Percentiles rank a stretch among this genome's conserved stretches.
phyloP scores from a whole-genome alignment of 1,284 basidiomycete genomes.

The Ustilago xerochloae region DNA sequence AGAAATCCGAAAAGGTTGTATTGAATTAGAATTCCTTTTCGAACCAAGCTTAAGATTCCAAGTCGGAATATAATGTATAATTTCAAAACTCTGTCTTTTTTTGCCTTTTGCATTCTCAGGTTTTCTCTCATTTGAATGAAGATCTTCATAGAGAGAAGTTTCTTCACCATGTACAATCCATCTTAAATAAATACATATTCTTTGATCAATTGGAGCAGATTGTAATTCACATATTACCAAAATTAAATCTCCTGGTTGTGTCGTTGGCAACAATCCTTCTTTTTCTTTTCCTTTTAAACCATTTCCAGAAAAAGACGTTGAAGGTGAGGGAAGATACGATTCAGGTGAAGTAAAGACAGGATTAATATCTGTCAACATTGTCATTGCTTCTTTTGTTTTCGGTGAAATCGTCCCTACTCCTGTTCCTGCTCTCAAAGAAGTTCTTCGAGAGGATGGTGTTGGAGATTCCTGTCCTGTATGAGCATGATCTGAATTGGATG shows the following conservation, averaged over 20 bases:
- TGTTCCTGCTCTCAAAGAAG: not conserved
- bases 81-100: slow-evolving; percentile 27
- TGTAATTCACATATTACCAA: slow-evolving; percentile 47
- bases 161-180: slow-evolving; percentile 52
- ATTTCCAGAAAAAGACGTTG: not conserved
- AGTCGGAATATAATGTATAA: slow-evolving; percentile 23
- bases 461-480: slow-evolving; percentile 3
- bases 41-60: slow-evolving; percentile 31
- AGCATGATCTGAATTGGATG: slow-evolving; percentile 3
- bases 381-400: not conserved
- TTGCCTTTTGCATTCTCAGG: not conserved
- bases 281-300: not conserved
- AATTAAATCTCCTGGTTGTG: slow-evolving; percentile 33
- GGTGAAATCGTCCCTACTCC: not conserved
- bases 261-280: slow-evolving; percentile 5
- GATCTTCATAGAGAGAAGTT: not conserved
- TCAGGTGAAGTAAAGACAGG: slow-evolving; percentile 31
- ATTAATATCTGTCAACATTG: slow-evolving; percentile 17
- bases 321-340: slow-evolving; percentile 7
- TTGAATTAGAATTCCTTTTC: not conserved
- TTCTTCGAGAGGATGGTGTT: slow-evolving; percentile 4
- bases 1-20: slow-evolving; percentile 37
- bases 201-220: slow-evolving; percentile 35
- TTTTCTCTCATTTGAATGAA: slow-evolving; percentile 1
- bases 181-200: slow-evolving; percentile 40